Evolutionary conservation across 306 rosid genomes (phyloP).

Genomic region (Sicyos baderoa): DNA sequence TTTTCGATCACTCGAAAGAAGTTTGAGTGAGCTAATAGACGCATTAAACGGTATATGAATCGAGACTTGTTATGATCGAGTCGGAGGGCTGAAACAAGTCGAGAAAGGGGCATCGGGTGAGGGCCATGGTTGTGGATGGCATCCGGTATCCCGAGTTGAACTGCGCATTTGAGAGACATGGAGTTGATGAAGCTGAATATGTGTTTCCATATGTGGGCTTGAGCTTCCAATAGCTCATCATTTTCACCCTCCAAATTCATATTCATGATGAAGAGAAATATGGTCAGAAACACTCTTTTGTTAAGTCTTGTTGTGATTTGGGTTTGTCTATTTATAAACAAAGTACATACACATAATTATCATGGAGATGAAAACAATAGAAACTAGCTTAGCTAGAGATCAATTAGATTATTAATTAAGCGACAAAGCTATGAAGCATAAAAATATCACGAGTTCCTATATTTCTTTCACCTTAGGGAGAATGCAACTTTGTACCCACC

Average conservation of each 20-base stretch:
- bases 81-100: not conserved
- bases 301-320: no score
- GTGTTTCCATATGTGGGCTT: not conserved
- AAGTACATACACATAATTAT: no score
- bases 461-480: no score
- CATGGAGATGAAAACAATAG: no score
- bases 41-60: not conserved
- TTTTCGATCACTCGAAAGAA: not conserved
- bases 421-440: no score
- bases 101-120: not conserved
- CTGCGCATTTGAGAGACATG: not conserved
- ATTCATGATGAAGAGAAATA: no score
- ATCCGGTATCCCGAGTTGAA: not conserved
- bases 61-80: not conserved
- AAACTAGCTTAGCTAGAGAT: no score
- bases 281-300: no score
- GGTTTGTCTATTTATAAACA: no score
- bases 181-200: not conserved
- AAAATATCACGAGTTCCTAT: no score
- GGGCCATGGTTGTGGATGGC: not conserved
- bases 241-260: not conserved
- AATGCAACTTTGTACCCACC: no score
- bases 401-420: no score
- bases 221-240: not conserved
- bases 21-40: not conserved